Evolutionary conservation across 768 basidiomycete species (phyloP), one percentile per base, ranked within the genome.

Genomic region (Butyriboletus loyo): DNA sequence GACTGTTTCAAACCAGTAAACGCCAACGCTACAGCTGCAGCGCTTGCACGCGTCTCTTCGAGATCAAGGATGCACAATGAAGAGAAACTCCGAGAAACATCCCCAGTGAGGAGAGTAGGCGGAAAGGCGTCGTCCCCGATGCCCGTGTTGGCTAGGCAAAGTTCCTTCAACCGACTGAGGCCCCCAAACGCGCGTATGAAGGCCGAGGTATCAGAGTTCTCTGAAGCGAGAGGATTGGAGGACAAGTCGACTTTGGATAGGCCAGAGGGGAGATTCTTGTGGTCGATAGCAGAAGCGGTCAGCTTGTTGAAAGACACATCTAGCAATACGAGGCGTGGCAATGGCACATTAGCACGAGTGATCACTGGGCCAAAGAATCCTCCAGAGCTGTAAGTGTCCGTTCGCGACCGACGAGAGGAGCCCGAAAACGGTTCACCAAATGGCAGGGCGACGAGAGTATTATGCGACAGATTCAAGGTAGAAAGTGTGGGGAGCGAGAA

Each of bases 221-320:
- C 67, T 38, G 47, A 64, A 21, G 80, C 79, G 4, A 92, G 75
- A 6, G 88, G 87, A 57, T 90, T 91, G 5, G 66, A 74, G 1
- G 87, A 85, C 31, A 92, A 63, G 62, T 89, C 76, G 32, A 90
- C 55, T 63, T 82, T 87, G 31, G 72, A 64, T 17, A 92, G 59
- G 11, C 72, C 70, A 22, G 69, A 61, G 0, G 91, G 90, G 4
- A 92, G 57, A 37, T 65, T 63, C 35, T 64, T 64, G 49, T 73
- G 57, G 60, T 89, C 81, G 56, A 92, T 81, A 3, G 74, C 66
- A 14, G 67, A 66, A 8, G 85, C 80, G 3, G 69, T 60, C 31
- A 93, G 75, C 53, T 78, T 77, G 71, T 93, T 92, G 66, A 83
- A 72, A 1, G 88, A 86, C 15, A 74, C 82, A 45, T 90, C 75